These are phyloP conservation scores for Iberis amara DNA, from an alignment of 441 rosid species.

Conservation along the genomic window DNA sequence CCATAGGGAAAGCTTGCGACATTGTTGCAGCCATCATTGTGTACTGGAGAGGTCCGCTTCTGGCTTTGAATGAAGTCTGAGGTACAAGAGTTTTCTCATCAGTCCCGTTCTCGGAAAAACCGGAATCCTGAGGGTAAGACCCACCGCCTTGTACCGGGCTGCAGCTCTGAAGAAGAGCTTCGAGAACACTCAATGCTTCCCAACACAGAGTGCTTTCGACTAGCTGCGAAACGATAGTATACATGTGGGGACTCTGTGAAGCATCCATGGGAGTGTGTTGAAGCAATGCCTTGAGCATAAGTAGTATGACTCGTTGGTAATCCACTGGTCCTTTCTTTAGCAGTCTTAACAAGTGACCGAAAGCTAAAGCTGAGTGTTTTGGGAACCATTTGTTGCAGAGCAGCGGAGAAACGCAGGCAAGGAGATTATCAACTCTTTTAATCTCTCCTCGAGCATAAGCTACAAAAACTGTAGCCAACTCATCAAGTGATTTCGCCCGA, in stretches of 20 bases:
- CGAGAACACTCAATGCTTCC: constrained; percentile 90
- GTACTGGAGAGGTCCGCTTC: constrained; percentile 77
- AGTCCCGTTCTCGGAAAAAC: constrained; percentile 58
- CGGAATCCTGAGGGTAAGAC: constrained; percentile 61
- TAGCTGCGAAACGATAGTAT: constrained; percentile 87
- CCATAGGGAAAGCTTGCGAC: constrained; percentile 40
- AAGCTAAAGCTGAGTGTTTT: constrained; percentile 91
- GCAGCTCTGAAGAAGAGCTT: constrained; percentile 95
- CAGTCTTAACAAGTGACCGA: constrained; percentile 86
- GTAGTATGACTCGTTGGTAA: constrained; percentile 83
- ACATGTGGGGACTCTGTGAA: constrained; percentile 96
- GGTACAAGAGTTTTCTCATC: constrained; percentile 76
- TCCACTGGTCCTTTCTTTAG: constrained; percentile 95
- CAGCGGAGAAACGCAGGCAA: constrained; percentile 79
- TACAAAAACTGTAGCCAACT: constrained; percentile 64
- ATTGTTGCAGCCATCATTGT: constrained; percentile 43
- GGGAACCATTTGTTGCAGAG: constrained; percentile 94
- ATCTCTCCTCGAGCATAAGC: constrained; percentile 75
- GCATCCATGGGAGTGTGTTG: constrained; percentile 98
- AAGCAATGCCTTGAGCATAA: constrained; percentile 89
- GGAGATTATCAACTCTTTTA: constrained; percentile 70
- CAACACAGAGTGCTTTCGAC: constrained; percentile 93
- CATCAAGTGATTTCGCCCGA: constrained; percentile 71
- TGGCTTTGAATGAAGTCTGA: constrained; percentile 83
- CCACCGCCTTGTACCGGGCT: constrained; percentile 61